Evolutionary conservation across 2,329 filamentous ascomycete genomes (phyloP).

Genomic region (Orbilia ellipsospora): DNA sequence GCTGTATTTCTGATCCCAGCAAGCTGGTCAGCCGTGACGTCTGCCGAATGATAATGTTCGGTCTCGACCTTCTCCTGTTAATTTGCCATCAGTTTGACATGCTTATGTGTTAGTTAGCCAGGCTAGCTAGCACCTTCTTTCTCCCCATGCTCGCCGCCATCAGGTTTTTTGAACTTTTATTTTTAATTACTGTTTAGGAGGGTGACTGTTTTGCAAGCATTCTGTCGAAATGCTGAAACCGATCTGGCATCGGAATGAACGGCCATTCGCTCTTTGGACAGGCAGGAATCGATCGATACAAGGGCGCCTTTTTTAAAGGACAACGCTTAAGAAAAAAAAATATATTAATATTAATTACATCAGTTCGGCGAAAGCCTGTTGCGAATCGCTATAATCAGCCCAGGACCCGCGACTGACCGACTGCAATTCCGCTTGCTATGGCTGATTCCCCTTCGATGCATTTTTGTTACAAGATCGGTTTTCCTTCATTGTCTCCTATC

Average conservation of each 20-base stretch:
- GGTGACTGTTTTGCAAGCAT: conserved; percentile 43
- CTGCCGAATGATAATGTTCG: conserved; percentile 35
- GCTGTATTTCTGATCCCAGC: conserved; percentile 32
- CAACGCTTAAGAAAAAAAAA: neutral
- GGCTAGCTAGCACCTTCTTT: neutral
- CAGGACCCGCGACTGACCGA: too few relatives aligned
- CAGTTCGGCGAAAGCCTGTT: conserved; percentile 8
- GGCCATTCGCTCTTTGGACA: conserved; percentile 44
- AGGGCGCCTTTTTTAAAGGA: conserved; percentile 24
- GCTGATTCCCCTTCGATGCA: too few relatives aligned
- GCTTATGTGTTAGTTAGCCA: conserved; percentile 11
- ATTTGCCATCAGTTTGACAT: conserved; percentile 49
- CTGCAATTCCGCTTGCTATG: too few relatives aligned
- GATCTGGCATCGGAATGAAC: conserved; percentile 51
- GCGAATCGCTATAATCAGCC: too few relatives aligned
- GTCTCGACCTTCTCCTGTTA: conserved; percentile 37
- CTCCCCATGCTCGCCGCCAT: conserved; percentile 3
- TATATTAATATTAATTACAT: neutral
- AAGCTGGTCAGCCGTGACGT: conserved; percentile 39
- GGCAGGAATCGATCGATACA: conserved; percentile 43
- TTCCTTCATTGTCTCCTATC: conserved; percentile 16
- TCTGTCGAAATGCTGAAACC: conserved; percentile 43
- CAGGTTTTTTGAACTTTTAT: neutral
- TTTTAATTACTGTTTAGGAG: conserved; percentile 15
- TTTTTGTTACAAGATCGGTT: neutral